phyloP scores from a whole-genome alignment of 2,329 filamentous ascomycete species.

The Pyrenophora seminiperda region DNA sequence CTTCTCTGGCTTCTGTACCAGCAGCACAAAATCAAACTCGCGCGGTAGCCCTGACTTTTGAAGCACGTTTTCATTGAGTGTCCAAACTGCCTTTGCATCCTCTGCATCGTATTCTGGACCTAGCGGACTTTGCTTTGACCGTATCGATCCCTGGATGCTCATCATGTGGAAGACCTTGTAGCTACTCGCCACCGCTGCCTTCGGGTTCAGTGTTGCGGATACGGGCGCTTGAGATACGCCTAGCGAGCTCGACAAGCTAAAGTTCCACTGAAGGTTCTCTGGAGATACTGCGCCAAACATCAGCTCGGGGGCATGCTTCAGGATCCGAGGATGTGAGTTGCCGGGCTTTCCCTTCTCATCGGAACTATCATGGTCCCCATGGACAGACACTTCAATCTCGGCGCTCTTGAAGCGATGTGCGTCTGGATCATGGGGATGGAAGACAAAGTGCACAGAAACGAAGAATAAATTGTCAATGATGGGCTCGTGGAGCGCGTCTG shows the following conservation, averaged over 20 bases:
- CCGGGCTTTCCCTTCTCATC: conserved; percentile 12
- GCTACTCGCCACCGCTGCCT: conserved; percentile 48
- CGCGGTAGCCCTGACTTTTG: conserved; percentile 57
- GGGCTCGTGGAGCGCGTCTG: conserved; percentile 50
- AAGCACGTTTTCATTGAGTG: conserved; percentile 56
- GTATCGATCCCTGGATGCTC: conserved; percentile 55
- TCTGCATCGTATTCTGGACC: conserved; percentile 49
- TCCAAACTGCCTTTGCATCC: conserved; percentile 56
- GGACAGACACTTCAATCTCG: conserved; percentile 50
- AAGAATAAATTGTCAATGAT: conserved; percentile 55
- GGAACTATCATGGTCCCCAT: conserved; percentile 25
- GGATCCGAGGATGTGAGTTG: conserved; percentile 48
- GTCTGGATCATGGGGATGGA: conserved; percentile 52
- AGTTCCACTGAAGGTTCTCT: conserved; percentile 56
- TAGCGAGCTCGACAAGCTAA: conserved; percentile 53
- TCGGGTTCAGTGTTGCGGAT: conserved; percentile 50
- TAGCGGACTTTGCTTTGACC: conserved; percentile 46
- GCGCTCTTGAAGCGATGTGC: conserved; percentile 57
- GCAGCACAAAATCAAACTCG: conserved; percentile 59
- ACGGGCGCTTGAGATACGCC: conserved; percentile 54
- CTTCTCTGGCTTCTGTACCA: conserved; percentile 53
- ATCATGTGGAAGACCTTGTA: conserved; percentile 58
- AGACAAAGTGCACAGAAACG: conserved; percentile 56
- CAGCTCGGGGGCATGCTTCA: conserved; percentile 58
- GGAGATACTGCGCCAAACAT: conserved; percentile 56